A percentile compares a stretch with the other conserved stretches of the same genome.
Evolutionary conservation across 1,284 basidiomycete genomes (phyloP).

Genomic region (Pseudozyma pruni): DNA sequence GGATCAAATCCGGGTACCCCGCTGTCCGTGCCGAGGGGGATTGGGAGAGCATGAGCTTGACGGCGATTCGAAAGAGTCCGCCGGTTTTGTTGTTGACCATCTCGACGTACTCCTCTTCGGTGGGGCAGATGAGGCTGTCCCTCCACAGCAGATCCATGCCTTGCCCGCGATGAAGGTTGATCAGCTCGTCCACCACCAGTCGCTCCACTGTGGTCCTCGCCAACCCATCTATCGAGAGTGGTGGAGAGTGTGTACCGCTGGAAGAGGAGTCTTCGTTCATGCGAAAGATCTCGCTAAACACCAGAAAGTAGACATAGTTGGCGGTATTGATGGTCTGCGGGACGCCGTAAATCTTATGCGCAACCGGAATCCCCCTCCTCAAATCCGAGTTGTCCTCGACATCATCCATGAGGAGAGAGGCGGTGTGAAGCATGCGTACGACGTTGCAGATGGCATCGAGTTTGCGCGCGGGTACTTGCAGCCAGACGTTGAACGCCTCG

Average conservation of each 20-base stretch:
- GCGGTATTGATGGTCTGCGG: conserved; percentile 98
- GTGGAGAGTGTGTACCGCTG: conserved; percentile 4
- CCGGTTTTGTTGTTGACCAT: conserved; percentile 99
- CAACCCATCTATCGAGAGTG: conserved; percentile 9
- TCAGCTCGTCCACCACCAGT: conserved; percentile 73
- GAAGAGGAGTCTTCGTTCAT: conserved; percentile 75
- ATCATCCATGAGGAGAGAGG: conserved; percentile 93
- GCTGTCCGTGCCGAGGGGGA: conserved; percentile 6
- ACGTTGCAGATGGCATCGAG: conserved; percentile 80
- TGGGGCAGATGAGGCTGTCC: conserved; percentile 89
- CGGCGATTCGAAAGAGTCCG: conserved; percentile 87
- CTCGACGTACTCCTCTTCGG: conserved; percentile 90
- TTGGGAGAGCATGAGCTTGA: conserved; percentile 93
- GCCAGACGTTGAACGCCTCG: conserved; percentile 93
- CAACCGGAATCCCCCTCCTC: conserved; percentile 84
- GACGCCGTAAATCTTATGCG: conserved; percentile 93
- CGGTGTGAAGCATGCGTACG: conserved; percentile 92
- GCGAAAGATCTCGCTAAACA: conserved; percentile 71
- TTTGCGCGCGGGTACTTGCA: conserved; percentile 80
- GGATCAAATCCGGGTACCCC: conserved; percentile 70
- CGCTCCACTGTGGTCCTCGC: conserved; percentile 34
- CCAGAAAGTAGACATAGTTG: conserved; percentile 91
- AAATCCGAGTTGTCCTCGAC: conserved; percentile 96
- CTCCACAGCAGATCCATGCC: conserved; percentile 95
- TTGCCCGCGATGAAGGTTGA: conserved; percentile 92